Evolutionary conservation across 805 yeast genomes (phyloP).

Genomic region (Spencermartinsiella europaea): DNA sequence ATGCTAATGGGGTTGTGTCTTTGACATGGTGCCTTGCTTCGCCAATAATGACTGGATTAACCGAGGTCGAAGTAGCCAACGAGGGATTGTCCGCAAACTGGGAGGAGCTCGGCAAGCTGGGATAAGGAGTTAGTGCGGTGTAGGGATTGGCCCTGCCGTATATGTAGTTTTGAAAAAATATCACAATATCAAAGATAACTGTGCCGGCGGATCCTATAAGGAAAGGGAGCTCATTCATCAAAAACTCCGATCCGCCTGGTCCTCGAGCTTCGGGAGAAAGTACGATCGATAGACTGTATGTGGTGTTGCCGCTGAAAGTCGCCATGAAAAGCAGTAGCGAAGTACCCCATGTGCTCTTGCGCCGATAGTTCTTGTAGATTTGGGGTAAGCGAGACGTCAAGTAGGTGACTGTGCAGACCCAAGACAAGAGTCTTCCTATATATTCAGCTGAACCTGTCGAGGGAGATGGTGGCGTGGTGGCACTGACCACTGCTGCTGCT

Average conservation of each 20-base stretch:
- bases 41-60: background rate
- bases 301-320: constrained; percentile 71
- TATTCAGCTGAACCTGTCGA: background rate
- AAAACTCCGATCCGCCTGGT: constrained; percentile 41
- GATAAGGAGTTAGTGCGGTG: background rate
- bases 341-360: constrained; percentile 83
- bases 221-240: constrained; percentile 71
- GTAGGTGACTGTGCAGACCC: constrained; percentile 74
- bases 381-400: constrained; percentile 82
- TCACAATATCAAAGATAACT: constrained; percentile 61
- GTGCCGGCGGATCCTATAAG: constrained; percentile 85
- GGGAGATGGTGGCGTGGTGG: constrained; percentile 25
- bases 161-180: constrained; percentile 30
- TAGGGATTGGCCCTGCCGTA: constrained; percentile 13
- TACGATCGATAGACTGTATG: constrained; percentile 71
- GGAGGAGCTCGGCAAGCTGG: background rate
- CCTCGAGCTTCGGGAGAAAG: constrained; percentile 50
- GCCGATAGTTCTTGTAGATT: constrained; percentile 61
- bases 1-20: constrained; percentile 5
- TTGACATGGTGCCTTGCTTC: background rate
- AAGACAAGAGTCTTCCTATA: constrained; percentile 55
- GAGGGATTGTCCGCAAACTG: background rate
- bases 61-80: constrained; percentile 2
- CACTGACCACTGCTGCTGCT: constrained; percentile 16
- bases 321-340: constrained; percentile 75